Base-by-base conservation (phyloP, 441 rosid species). In the Gossypium davidsonii region DNA sequence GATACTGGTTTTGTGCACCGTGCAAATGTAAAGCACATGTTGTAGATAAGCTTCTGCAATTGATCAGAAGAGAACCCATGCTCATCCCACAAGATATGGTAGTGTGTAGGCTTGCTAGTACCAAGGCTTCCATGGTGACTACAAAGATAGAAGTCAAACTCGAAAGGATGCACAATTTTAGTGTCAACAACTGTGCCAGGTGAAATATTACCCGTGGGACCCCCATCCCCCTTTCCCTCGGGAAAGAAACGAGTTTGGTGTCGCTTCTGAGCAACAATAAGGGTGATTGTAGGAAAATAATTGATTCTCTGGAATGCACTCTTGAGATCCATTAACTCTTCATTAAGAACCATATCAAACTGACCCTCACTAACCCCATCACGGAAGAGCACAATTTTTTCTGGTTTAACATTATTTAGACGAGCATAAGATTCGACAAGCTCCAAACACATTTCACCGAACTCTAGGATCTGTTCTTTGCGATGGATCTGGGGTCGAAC, bases 321-420 rank as follows among this genome's bases (percentile, higher is more conserved):
- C 83, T 79, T 88, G 21, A 88, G 63, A 80, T 86, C 87, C 2
- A 61, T 8, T 18, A 88, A 73, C 25, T 86, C 91, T 66, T 84
- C 85, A 26, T 83, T 88, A 3, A 86, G 84, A 71, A 86, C 88
- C 91, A 84, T 88, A 52, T 86, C 89, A 74, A 88, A 84, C 73
- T 86, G 91, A 67, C 89, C 83, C 74, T 84, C 91, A 26, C 91
- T 84, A 4, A 88, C 91, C 3, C 89, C 91, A 65, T 86, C 91
- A 0, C 91, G 88, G 53, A 88, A 85, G 15, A 84, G 51, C 55
- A 88, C 74, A 56, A 88, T 80, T 55, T 75, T 85, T 68, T 46
- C 52, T 1, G 91, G 91, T 73, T 60, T 83, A 17, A 71, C 79
- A 44, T 46, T 63, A 67, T 84, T 85, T 37, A 82, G 62, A 44